These are phyloP conservation scores for Auricularia sp. DNA, from an alignment of 768 basidiomycete species.

Conservation along the genomic window DNA sequence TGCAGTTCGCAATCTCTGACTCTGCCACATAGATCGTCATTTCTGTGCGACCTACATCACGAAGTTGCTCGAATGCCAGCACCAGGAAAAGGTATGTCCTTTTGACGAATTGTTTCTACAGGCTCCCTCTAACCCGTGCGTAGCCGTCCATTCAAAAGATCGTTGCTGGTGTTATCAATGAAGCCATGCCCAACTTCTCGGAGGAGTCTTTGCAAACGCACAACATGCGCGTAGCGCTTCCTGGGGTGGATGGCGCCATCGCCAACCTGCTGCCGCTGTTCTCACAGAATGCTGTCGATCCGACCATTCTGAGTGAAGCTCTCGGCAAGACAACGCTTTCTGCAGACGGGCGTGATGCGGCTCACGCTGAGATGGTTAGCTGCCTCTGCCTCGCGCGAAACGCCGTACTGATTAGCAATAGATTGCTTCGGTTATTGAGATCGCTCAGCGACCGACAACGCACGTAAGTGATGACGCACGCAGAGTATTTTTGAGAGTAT, in stretches of 20 bases:
- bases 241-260: conserved; percentile 39
- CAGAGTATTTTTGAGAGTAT: too few species aligned
- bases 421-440: conserved; percentile 50
- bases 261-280: conserved; percentile 43
- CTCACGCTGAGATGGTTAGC: conserved; percentile 33
- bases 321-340: conserved; percentile 22
- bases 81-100: conserved; percentile 66
- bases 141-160: conserved; percentile 74
- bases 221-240: conserved; percentile 41
- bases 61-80: conserved; percentile 63
- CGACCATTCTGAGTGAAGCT: conserved; percentile 34
- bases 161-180: conserved; percentile 49
- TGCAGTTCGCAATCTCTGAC: conserved; percentile 4
- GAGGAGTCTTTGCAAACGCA: conserved; percentile 60
- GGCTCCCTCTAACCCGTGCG: not conserved
- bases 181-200: conserved; percentile 47
- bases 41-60: conserved; percentile 50
- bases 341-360: conserved; percentile 29
- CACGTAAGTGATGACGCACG: conserved; percentile 44
- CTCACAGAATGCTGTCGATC: conserved; percentile 32
- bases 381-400: not conserved
- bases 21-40: conserved; percentile 37
- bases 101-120: not conserved
- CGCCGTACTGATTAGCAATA: conserved; percentile 17
- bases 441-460: conserved; percentile 52